A percentile compares a stretch with the other conserved stretches of the same genome.
Evolutionary conservation across 75 land plant species (phyloP).

Genomic region (Pinus tabuliformis): DNA sequence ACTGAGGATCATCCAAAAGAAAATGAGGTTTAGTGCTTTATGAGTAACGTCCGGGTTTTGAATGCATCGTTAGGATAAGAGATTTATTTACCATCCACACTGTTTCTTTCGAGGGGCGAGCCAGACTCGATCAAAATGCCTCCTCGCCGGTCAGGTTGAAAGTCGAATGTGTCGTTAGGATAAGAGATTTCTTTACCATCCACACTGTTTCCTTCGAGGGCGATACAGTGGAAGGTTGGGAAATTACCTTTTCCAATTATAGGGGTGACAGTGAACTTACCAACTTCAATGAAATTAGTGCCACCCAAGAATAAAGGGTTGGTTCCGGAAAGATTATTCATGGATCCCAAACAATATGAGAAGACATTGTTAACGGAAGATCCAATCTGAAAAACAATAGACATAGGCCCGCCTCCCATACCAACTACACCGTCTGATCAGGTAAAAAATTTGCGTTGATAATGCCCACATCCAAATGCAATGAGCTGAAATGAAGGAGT

Average conservation of each 20-base stretch:
- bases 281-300: background rate
- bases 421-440: slow-evolving; percentile 13
- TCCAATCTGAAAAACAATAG: slow-evolving; percentile 16
- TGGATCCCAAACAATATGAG: slow-evolving; percentile 21
- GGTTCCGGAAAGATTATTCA: background rate
- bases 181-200: background rate
- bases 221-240: background rate
- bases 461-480: slow-evolving; percentile 31
- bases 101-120: too few species aligned
- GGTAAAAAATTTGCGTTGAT: background rate
- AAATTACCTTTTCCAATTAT: background rate
- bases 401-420: slow-evolving; percentile 18
- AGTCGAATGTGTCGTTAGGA: background rate
- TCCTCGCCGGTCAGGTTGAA: background rate
- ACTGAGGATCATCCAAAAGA: too few species aligned
- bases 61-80: too few species aligned
- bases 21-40: too few species aligned
- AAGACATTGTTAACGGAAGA: slow-evolving; percentile 9
- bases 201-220: background rate
- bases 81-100: too few species aligned
- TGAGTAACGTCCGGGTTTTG: too few species aligned
- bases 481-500: background rate
- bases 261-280: background rate
- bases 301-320: background rate
- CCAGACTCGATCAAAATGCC: slow-evolving; percentile 17